Base-by-base conservation (phyloP, 805 yeast genomes). In the Hemisphaericaspora nanyangensis region DNA sequence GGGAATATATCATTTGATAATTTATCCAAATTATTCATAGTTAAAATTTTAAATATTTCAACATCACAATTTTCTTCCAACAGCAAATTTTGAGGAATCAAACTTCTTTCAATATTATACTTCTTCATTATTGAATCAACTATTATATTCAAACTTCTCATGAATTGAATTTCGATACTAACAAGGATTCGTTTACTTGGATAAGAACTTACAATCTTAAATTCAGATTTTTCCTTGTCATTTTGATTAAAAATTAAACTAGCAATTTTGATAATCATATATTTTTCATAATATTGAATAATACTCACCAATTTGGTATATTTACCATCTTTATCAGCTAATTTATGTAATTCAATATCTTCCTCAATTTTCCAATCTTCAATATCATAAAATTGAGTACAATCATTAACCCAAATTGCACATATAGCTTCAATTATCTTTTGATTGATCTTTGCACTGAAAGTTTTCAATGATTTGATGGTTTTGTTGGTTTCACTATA, bases 361-460 rank as follows among this genome's bases (percentile, higher is more conserved):
- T 40, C 41, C 30, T 55, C 57, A 20, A 55, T 55, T 29, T 59
- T 68, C 73, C 72, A 68, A 30, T 55, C 57, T 39, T 68, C 73
- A n/a, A 68, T 49, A 35, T 67, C 72, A 45, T 63, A 65, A 29
- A 68, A 62, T 42, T 68, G 74, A 2, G 68, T 55, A 44, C 72
- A 67, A 43, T 68, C 74, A 42, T 68, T 68, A 4, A 68, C 67
- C 73, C 73, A 68, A 1, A 63, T 64, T 4, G 72, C 56, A 46
- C 73, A 68, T 2, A 60, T 47, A 1, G 70, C 72, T 47, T 68
- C 73, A 37, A 68, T 43, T 11, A 67, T 59, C 34, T 57, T 58
- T 46, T 66, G 74, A 41, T 62, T 67, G 13, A 65, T 58, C 15
- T 55, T 47, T 8, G 49, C 18, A 4, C 68, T 59, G 3, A 63